phyloP scores from a whole-genome alignment of 2,329 filamentous ascomycete species.

The Didymella pinodella region DNA sequence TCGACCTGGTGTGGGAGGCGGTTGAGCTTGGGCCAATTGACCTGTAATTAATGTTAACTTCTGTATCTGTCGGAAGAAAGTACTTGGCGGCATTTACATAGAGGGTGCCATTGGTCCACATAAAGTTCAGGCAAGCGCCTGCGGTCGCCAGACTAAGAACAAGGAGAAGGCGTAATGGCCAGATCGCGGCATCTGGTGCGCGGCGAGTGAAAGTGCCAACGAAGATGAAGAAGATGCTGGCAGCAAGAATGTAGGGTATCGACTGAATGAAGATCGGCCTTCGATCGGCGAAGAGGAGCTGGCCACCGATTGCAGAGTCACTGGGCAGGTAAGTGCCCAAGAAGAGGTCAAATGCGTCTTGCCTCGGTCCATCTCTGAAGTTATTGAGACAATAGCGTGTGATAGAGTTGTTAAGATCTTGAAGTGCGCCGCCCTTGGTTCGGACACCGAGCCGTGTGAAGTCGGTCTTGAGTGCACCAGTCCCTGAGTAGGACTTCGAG shows the following conservation, averaged over 20 bases:
- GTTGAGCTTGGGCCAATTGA: slow-evolving; percentile 98
- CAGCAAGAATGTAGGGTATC: slow-evolving; percentile 89
- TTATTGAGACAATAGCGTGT: slow-evolving; percentile 94
- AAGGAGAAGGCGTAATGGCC: slow-evolving; percentile 83
- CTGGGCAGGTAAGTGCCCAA: slow-evolving; percentile 84
- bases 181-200: slow-evolving; percentile 75
- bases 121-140: slow-evolving; percentile 77
- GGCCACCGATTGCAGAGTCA: slow-evolving; percentile 72
- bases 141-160: slow-evolving; percentile 77
- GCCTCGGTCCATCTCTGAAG: slow-evolving; percentile 89
- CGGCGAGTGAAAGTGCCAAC: slow-evolving; percentile 77
- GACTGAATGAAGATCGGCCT: slow-evolving; percentile 88
- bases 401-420: slow-evolving; percentile 86
- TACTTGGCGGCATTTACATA: slow-evolving; percentile 72
- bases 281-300: slow-evolving; percentile 81
- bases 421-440: slow-evolving; percentile 82
- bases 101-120: slow-evolving; percentile 85
- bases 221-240: slow-evolving; percentile 83
- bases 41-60: slow-evolving; percentile 65
- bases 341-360: slow-evolving; percentile 96
- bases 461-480: slow-evolving; percentile 96
- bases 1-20: slow-evolving; percentile 86
- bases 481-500: slow-evolving; percentile 90
- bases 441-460: slow-evolving; percentile 92
- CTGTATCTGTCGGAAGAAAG: background rate